These are phyloP conservation scores for Rhizopogon rudus DNA, from an alignment of 768 basidiomycete species.

Conservation along the genomic window DNA sequence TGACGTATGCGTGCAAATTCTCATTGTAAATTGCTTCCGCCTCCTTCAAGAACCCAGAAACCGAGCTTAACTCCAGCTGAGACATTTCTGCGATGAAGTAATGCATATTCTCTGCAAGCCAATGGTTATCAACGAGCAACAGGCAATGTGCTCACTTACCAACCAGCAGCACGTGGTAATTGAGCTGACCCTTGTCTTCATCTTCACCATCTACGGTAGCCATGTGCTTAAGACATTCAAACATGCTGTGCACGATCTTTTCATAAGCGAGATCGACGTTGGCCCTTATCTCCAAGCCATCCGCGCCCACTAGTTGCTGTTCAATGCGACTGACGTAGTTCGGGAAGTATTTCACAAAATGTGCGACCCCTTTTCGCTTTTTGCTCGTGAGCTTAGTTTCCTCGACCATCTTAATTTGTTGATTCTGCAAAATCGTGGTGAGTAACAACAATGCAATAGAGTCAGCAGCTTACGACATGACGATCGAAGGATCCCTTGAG, in stretches of 20 bases:
- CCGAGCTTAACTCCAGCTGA: conserved; percentile 59
- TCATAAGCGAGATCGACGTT: conserved; percentile 84
- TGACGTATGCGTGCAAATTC: conserved; percentile 82
- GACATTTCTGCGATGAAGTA: conserved; percentile 83
- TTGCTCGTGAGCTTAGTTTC: conserved; percentile 88
- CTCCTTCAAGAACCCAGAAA: conserved; percentile 56
- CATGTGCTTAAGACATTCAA: conserved; percentile 91
- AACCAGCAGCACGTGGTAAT: conserved; percentile 92
- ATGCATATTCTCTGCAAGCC: conserved; percentile 85
- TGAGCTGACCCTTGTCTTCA: conserved; percentile 95
- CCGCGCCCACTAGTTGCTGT: conserved; percentile 72
- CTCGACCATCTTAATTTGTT: conserved; percentile 85
- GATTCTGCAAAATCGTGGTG: conserved; percentile 44
- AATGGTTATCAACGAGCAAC: not conserved
- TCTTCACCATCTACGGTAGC: conserved; percentile 91
- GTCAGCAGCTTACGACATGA: conserved; percentile 49
- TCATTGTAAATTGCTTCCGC: conserved; percentile 88
- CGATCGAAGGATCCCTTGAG: conserved; percentile 74
- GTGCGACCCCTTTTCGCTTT: conserved; percentile 88
- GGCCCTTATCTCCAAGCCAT: conserved; percentile 70
- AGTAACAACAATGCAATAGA: not conserved
- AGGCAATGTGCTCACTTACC: conserved; percentile 48
- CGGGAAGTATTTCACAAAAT: conserved; percentile 92
- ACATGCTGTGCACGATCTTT: conserved; percentile 84
- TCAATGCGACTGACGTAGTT: conserved; percentile 82